These are phyloP conservation scores for Podospora tetraspora DNA, from an alignment of 495 filamentous ascomycete species.

Conservation along the genomic window DNA sequence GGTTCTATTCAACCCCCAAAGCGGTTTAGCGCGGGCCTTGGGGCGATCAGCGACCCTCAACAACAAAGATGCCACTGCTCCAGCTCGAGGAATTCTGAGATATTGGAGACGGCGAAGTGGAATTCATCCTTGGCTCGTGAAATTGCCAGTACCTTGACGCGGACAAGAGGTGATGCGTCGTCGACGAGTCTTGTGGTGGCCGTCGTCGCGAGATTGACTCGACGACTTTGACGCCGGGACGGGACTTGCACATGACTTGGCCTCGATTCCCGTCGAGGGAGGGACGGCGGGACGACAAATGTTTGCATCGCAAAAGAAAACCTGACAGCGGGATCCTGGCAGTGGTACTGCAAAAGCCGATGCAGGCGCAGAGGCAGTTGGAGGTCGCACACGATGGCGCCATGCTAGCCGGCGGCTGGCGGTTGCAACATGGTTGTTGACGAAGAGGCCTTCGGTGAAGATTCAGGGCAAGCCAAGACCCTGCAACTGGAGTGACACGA, in stretches of 20 bases:
- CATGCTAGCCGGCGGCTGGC: not conserved
- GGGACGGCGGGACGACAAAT: not conserved
- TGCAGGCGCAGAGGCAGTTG: not conserved
- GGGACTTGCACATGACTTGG: not conserved
- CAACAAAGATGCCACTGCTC: conserved; percentile 1
- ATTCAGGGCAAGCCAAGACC: not conserved
- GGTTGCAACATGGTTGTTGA: not conserved
- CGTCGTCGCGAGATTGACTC: not conserved
- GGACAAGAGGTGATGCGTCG: not conserved
- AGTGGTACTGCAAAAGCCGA: not conserved
- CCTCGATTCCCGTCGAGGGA: not conserved
- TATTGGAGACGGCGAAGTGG: not conserved
- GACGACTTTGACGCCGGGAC: not conserved
- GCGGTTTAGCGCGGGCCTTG: conserved; percentile 13
- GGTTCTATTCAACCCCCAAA: conserved; percentile 35
- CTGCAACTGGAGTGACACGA: not conserved
- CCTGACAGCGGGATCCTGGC: not conserved
- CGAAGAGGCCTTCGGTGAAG: not conserved
- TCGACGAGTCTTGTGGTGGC: not conserved
- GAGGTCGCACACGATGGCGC: not conserved
- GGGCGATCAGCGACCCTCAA: not conserved
- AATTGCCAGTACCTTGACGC: not conserved
- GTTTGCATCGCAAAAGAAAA: not conserved
- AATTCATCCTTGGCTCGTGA: not conserved
- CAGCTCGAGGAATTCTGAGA: not conserved